These are phyloP conservation scores for Raddia guianensis DNA, from an alignment of 176 grass and related monocot species.

Conservation along the genomic window DNA sequence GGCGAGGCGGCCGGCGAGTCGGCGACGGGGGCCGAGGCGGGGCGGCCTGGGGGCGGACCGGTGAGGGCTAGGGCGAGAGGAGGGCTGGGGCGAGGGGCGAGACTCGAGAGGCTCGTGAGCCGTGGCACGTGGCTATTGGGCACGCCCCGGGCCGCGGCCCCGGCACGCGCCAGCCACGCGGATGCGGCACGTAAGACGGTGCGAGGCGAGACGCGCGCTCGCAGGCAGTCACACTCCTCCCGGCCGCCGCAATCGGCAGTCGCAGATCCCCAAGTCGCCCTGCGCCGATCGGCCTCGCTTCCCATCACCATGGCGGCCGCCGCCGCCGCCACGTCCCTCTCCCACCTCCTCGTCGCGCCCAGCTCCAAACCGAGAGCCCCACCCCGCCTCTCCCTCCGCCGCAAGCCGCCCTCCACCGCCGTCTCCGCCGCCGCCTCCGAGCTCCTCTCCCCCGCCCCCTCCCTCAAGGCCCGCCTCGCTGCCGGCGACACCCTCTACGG, in stretches of 20 bases:
- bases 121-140: no score
- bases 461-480: conserved; percentile 72
- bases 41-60: no score
- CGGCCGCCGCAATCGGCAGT: conserved; percentile 25
- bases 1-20: no score
- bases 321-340: conserved; percentile 38
- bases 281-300: conserved; percentile 44
- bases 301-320: conserved; percentile 35
- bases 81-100: no score
- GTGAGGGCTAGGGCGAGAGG: no score
- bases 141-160: no score
- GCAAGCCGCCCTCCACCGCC: conserved; percentile 2
- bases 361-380: conserved; percentile 28
- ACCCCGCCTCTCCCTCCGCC: conserved; percentile 22
- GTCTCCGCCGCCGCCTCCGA: conserved; percentile 37
- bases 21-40: no score
- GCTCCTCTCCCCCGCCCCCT: conserved; percentile 20
- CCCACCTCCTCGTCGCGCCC: conserved; percentile 29
- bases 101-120: no score
- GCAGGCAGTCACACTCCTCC: background rate
- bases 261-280: conserved; percentile 30
- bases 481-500: conserved; percentile 80
- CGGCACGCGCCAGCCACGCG: no score
- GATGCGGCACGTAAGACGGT: no score
- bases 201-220: no score